phyloP scores from a whole-genome alignment of 805 yeast genomes.

The Wickerhamiella nectarea region DNA sequence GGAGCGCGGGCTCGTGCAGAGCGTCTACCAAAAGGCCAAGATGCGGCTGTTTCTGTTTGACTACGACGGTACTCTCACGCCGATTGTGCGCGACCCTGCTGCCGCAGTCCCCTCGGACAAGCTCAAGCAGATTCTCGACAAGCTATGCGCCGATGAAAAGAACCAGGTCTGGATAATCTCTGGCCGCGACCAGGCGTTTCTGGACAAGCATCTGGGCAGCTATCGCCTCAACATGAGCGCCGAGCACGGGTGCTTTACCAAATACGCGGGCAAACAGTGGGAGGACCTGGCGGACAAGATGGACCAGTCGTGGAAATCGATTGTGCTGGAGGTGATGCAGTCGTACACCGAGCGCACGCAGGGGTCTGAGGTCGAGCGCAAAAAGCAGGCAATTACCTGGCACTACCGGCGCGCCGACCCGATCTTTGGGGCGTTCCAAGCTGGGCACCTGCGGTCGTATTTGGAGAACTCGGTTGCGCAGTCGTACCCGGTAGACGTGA shows the following conservation, averaged over 20 bases:
- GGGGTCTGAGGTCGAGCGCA: constrained; percentile 73
- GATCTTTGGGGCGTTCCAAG: constrained; percentile 78
- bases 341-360: constrained; percentile 79
- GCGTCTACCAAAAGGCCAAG: constrained; percentile 44
- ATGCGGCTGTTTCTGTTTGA: constrained; percentile 79
- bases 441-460: constrained; percentile 54
- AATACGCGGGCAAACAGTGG: constrained; percentile 60
- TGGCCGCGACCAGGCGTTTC: constrained; percentile 84
- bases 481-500: constrained; percentile 76
- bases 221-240: constrained; percentile 72
- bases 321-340: constrained; percentile 59
- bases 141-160: constrained; percentile 55
- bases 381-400: constrained; percentile 94
- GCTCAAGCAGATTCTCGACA: constrained; percentile 43
- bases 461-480: constrained; percentile 44
- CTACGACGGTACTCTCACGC: constrained; percentile 95
- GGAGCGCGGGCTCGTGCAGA: constrained; percentile 51
- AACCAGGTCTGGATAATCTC: constrained; percentile 91
- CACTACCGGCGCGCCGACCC: constrained; percentile 94
- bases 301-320: constrained; percentile 92
- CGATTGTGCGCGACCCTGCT: constrained; percentile 93
- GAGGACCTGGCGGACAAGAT: constrained; percentile 63
- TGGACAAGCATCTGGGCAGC: constrained; percentile 79
- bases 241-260: constrained; percentile 94
- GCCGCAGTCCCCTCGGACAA: constrained; percentile 89